Evolutionary conservation across 2,329 filamentous ascomycete genomes (phyloP).

Genomic region (Paecilomyces dactylethromorphus): DNA sequence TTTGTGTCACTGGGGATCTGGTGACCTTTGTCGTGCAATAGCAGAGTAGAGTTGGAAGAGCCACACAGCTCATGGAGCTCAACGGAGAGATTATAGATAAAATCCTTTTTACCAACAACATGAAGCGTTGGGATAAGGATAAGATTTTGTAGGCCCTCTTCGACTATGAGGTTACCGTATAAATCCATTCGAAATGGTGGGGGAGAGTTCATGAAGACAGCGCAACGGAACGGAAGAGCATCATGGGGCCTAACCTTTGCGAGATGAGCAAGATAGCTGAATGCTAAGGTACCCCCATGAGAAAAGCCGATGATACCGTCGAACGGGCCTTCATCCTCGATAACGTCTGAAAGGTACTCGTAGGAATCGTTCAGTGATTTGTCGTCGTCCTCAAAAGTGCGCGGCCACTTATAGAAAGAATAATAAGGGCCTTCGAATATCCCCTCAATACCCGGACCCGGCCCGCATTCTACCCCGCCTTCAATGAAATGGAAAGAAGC

Average conservation of each 20-base stretch:
- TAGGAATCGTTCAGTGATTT: conserved; percentile 19
- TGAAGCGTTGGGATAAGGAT: conserved; percentile 19
- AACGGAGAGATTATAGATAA: conserved; percentile 17
- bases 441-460: conserved; percentile 21
- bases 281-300: conserved; percentile 26
- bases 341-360: conserved; percentile 17
- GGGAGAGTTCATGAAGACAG: conserved; percentile 25
- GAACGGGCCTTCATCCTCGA: conserved; percentile 21
- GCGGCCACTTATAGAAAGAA: conserved; percentile 25
- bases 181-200: conserved; percentile 24
- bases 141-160: conserved; percentile 17
- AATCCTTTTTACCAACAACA: conserved; percentile 18
- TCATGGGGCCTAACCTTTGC: conserved; percentile 15
- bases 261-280: conserved; percentile 21
- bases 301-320: conserved; percentile 30
- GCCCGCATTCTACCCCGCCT: conserved; percentile 20
- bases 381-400: conserved; percentile 14
- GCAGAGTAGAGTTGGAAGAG: conserved; percentile 11
- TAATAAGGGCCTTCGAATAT: conserved; percentile 25
- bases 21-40: conserved; percentile 20
- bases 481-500: conserved; percentile 24
- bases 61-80: conserved; percentile 18
- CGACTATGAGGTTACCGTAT: conserved; percentile 10
- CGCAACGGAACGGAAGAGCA: conserved; percentile 21
- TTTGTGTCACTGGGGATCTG: conserved; percentile 18